These are phyloP conservation scores for Flaveria robusta DNA, from an alignment of 129 eudicot species.

Conservation along the genomic window DNA sequence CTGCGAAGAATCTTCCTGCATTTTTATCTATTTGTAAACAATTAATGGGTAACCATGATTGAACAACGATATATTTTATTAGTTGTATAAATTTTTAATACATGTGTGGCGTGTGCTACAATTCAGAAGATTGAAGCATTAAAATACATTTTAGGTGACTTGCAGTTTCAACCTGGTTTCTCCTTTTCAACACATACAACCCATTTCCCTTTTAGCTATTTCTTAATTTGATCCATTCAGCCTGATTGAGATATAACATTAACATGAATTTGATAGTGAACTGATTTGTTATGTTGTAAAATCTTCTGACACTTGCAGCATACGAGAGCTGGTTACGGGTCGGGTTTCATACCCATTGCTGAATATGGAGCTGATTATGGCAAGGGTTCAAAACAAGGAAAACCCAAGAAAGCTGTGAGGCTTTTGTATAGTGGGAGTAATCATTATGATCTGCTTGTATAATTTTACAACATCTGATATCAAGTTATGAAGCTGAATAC, in stretches of 20 bases:
- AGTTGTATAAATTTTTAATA: background rate
- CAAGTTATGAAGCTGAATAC: background rate
- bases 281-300: constrained; percentile 4
- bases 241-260: background rate
- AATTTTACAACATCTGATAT: constrained; percentile 11
- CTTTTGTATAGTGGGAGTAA: constrained; percentile 87
- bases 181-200: background rate
- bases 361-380: constrained; percentile 81
- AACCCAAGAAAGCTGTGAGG: constrained; percentile 62
- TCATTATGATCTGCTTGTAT: constrained; percentile 90
- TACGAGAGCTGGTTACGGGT: constrained; percentile 48
- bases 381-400: constrained; percentile 49
- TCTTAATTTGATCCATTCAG: background rate
- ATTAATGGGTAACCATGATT: background rate
- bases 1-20: background rate
- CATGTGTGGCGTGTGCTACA: background rate
- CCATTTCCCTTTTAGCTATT: background rate
- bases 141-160: background rate
- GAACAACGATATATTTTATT: background rate
- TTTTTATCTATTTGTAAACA: background rate
- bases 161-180: background rate
- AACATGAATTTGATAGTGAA: background rate
- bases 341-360: constrained; percentile 91
- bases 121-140: background rate
- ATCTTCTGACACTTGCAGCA: constrained; percentile 49